Evolutionary conservation across 73 alveolate genomes (phyloP).

Genomic region (Tetrahymena borealis): DNA sequence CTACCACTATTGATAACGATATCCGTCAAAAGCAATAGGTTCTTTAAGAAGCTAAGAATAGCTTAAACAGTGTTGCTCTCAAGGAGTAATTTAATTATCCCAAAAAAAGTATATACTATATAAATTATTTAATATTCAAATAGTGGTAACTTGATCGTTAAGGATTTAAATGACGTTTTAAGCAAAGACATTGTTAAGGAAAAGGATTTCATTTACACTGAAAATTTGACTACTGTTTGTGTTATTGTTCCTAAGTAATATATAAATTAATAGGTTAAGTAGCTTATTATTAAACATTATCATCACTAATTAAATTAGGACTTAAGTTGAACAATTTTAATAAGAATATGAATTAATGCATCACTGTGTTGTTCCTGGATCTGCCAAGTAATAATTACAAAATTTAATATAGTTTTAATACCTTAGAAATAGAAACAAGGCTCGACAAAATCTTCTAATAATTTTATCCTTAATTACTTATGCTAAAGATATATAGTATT

Average conservation of each 20-base stretch:
- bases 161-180: slow-evolving; percentile 62
- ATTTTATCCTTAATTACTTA: no score
- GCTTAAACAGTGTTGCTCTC: slow-evolving; percentile 17
- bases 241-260: slow-evolving; percentile 46
- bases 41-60: slow-evolving; percentile 29
- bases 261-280: slow-evolving; percentile 26
- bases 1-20: slow-evolving; percentile 29
- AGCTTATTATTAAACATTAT: no score
- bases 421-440: no score
- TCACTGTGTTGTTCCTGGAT: slow-evolving; percentile 47
- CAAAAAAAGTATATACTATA: background rate
- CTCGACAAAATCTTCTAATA: no score
- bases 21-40: slow-evolving; percentile 9
- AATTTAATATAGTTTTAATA: no score
- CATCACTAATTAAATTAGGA: no score
- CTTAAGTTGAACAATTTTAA: background rate
- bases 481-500: no score
- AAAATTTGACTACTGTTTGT: slow-evolving; percentile 42
- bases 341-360: slow-evolving; percentile 36
- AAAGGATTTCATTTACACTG: slow-evolving; percentile 50
- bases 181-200: slow-evolving; percentile 21
- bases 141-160: slow-evolving; percentile 50
- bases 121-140: slow-evolving; percentile 39
- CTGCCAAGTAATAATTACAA: slow-evolving; percentile 34
- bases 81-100: slow-evolving; percentile 1